These are phyloP conservation scores for Podospora pseudoanserina DNA, from an alignment of 495 filamentous ascomycete genomes.

Conservation along the genomic window DNA sequence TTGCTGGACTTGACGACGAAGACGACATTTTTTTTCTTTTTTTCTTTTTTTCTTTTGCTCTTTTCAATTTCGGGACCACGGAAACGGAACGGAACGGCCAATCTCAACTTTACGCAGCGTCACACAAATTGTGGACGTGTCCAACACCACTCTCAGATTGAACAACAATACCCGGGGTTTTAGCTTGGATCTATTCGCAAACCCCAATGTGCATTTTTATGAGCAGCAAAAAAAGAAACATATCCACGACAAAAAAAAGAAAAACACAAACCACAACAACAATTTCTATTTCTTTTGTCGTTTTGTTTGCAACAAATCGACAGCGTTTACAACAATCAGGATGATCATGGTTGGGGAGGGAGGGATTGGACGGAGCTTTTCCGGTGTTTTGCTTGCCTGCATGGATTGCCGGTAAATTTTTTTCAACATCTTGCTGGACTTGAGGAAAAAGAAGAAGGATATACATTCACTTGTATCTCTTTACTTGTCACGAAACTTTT, in stretches of 20 bases:
- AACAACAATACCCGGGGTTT: conserved; percentile 8
- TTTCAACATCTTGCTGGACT: neutral
- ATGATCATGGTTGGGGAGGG: neutral
- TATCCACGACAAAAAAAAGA: neutral
- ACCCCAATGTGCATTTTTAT: neutral
- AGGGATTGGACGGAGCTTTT: neutral
- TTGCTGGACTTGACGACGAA: conserved; percentile 10
- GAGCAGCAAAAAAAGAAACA: neutral
- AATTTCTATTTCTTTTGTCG: conserved; percentile 2
- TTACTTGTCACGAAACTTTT: neutral
- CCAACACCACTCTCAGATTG: conserved; percentile 27
- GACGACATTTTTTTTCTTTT: neutral
- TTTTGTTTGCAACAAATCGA: conserved; percentile 5
- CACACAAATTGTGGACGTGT: neutral
- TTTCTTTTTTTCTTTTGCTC: conserved; percentile 6
- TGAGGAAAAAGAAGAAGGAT: neutral
- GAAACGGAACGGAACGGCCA: conserved; percentile 11
- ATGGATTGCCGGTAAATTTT: neutral
- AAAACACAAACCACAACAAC: neutral
- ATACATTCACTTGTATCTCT: conserved; percentile 2
- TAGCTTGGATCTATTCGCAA: neutral
- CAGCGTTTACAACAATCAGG: conserved; percentile 2
- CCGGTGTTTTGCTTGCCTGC: neutral
- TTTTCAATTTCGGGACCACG: conserved; percentile 13
- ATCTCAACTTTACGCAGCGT: conserved; percentile 15